phyloP scores from a whole-genome alignment of 1,284 basidiomycete genomes.

The Ceratobasidium sp. region DNA sequence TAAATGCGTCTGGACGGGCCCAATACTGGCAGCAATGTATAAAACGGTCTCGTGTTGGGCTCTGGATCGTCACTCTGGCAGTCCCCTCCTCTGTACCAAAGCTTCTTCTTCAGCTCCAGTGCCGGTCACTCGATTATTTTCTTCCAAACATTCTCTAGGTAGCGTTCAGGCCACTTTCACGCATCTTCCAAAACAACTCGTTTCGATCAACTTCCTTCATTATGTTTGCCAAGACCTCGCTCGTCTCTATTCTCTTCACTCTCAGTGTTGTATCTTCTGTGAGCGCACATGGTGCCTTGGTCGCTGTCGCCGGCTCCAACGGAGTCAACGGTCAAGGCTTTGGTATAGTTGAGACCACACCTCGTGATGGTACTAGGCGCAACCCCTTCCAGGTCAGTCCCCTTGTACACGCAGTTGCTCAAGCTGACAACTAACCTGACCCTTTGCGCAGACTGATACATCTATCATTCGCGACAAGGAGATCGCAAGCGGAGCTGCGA shows the following conservation, averaged over 20 bases:
- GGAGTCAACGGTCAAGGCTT: constrained; percentile 47
- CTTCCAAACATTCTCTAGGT: neutral
- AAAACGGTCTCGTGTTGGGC: neutral
- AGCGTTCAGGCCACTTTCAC: neutral
- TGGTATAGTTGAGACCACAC: constrained; percentile 47
- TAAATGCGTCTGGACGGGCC: too few species aligned
- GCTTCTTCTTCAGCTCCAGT: neutral
- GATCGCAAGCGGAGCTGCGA: constrained; percentile 45
- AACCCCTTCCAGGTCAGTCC: constrained; percentile 47
- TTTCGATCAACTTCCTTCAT: constrained; percentile 33
- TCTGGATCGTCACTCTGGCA: constrained; percentile 31
- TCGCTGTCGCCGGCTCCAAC: constrained; percentile 47
- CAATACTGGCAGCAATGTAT: too few species aligned
- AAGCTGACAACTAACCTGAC: too few species aligned
- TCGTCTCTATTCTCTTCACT: constrained; percentile 41
- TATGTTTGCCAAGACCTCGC: constrained; percentile 42
- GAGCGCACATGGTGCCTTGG: constrained; percentile 46
- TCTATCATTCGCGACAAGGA: constrained; percentile 47
- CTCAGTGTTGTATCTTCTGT: constrained; percentile 42
- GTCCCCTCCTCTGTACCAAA: constrained; percentile 8
- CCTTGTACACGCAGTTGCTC: too few species aligned
- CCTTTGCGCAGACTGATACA: constrained; percentile 46
- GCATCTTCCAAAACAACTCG: neutral
- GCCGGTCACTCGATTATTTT: neutral
- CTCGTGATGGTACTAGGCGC: constrained; percentile 46